Conservation (phyloP, 257 asterid genomes). For the Oldenlandia corymbosa region DNA sequence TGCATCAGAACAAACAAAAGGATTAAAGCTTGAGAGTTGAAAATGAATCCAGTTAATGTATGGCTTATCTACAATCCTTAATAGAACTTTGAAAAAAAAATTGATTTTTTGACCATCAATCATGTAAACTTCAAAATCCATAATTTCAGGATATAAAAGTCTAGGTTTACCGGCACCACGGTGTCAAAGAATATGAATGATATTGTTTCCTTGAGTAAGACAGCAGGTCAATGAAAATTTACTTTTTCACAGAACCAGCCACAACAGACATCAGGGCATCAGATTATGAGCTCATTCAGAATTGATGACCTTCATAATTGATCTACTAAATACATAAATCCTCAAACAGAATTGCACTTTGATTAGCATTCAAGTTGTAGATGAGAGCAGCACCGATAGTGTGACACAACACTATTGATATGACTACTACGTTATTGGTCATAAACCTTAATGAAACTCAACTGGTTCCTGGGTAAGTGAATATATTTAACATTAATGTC, state of each 20-base stretch:
- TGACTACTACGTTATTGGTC: neutral
- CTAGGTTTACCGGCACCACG: neutral
- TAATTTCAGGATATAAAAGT: neutral
- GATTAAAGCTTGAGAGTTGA: slow-evolving; percentile 48
- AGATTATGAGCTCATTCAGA: neutral
- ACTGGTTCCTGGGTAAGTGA: too few species aligned
- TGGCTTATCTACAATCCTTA: too few species aligned
- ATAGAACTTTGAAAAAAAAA: neutral
- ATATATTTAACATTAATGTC: too few species aligned
- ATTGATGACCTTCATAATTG: neutral
- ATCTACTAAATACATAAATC: neutral
- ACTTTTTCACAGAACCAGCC: neutral
- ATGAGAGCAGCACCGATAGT: neutral
- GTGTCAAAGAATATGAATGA: neutral
- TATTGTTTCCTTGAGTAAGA: neutral
- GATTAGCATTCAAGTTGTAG: neutral
- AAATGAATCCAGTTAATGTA: neutral
- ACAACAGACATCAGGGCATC: neutral
- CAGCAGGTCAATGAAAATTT: neutral
- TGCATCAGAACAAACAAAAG: slow-evolving; percentile 65
- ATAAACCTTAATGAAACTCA: too few species aligned
- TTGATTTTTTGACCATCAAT: neutral
- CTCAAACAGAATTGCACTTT: neutral
- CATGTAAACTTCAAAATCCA: neutral
- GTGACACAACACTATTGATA: too few species aligned